Evolutionary conservation across 139 green algal species (phyloP), one percentile per base, ranked within the genome.

Genomic region (Chlamydomonas sp.): DNA sequence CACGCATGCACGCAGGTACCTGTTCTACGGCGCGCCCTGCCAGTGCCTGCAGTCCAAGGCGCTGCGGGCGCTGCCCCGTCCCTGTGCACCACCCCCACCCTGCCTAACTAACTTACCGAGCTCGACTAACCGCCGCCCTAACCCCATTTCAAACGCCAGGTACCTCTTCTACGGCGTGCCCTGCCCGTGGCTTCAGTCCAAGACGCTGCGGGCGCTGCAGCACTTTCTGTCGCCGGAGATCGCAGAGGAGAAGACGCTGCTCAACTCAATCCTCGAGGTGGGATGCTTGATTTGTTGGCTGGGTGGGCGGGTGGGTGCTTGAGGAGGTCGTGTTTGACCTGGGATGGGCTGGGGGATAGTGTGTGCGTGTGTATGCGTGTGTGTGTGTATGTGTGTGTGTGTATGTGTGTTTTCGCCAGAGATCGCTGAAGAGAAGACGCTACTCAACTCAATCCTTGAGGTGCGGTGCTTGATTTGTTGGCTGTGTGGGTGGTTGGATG

Each of bases 151-250:
- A n/a, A n/a, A n/a, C n/a, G n/a, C n/a, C n/a, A n/a, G n/a, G n/a
- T 98, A 98, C 82, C 92, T 91, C 24, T 99, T 98, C 87, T 99
- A 99, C 64, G 92, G 91, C 65, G 94, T 99, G 24, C 88, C 92
- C 22, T 96, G 87, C 8, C 95, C 95, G n/a, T 99, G 95, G 95
- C 85, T 71, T 20, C 89, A 96, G 81, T 80, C 90, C 50, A 96
- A 94, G 79, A 84, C 72, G 64, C 85, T 99, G 82, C 84, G 94
- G 1, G 81, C 90, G 66, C 83, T 99, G 79, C 90, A 97, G 82
- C 95, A 96, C 81, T 98, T 97, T 72, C 91, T 90, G 1, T 69
- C 82, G 1, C 88, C 92, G 1, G 89, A 96, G 66, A 87, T 92
- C 77, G 69, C 80, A 1, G 36, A n/a, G 10, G 60, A 85, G 26